phyloP scores from a whole-genome alignment of 2,329 filamentous ascomycete genomes.

The Aspergillus spinulosporus region DNA sequence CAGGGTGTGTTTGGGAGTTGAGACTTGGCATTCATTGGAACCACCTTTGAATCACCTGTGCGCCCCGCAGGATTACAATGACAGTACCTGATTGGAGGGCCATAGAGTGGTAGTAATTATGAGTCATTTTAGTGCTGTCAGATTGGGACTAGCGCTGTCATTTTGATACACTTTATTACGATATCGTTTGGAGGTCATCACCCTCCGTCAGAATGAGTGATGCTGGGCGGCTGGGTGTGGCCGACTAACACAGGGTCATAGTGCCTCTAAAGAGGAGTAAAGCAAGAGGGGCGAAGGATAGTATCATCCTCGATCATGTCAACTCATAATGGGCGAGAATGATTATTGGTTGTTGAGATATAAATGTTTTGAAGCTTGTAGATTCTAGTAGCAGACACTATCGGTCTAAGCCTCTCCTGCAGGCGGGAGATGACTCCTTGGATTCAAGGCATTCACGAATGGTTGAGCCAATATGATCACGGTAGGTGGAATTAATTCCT shows the following conservation, averaged over 20 bases:
- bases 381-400: not conserved
- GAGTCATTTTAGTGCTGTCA: slow-evolving; percentile 13
- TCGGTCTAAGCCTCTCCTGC: not conserved
- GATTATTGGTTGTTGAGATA: not conserved
- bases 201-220: slow-evolving; percentile 11
- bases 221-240: not conserved
- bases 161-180: not conserved
- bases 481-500: not conserved
- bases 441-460: not conserved
- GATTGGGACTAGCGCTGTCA: not conserved
- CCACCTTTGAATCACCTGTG: too few species aligned
- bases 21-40: too few species aligned
- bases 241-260: too few species aligned
- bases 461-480: not conserved
- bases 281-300: not conserved
- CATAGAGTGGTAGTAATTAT: not conserved
- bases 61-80: too few species aligned
- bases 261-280: not conserved
- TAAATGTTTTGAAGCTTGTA: not conserved
- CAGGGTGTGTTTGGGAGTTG: too few species aligned
- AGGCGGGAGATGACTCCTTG: not conserved
- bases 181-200: not conserved
- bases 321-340: slow-evolving; percentile 9
- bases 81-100: too few species aligned
- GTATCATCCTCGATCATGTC: not conserved